phyloP scores from a whole-genome alignment of 208 protist species.

The Acanthamoeba quina region DNA sequence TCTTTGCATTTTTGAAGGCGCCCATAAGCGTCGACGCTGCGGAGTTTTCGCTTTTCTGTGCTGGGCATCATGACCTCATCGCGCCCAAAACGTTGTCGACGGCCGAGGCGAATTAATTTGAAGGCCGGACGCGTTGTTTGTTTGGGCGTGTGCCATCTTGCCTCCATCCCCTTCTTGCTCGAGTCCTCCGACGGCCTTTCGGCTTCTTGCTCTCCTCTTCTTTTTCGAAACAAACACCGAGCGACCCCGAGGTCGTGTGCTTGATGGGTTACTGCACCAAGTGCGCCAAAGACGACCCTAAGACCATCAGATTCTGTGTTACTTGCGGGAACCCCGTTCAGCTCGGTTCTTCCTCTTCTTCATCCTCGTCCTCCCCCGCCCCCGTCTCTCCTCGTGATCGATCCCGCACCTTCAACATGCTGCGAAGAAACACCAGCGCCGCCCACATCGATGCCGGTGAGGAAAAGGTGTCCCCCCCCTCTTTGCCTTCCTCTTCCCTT shows the following conservation, averaged over 20 bases:
- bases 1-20: no score
- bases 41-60: no score
- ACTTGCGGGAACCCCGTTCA: slow-evolving; percentile 13
- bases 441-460: slow-evolving; percentile 11
- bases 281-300: slow-evolving; percentile 29
- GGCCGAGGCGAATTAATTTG: no score
- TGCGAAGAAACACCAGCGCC: slow-evolving; percentile 33
- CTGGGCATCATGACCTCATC: no score
- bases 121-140: no score
- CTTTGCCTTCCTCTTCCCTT: no score
- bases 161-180: background rate
- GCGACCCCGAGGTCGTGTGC: background rate
- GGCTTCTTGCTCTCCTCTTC: background rate
- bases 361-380: background rate
- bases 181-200: no score
- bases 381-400: slow-evolving; percentile 20
- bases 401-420: slow-evolving; percentile 18
- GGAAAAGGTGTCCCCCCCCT: background rate
- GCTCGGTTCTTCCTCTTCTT: background rate
- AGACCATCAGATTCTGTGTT: slow-evolving; percentile 25
- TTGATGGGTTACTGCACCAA: slow-evolving; percentile 46
- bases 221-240: background rate
- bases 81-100: no score
- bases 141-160: background rate
- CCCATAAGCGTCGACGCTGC: no score